Conservation (phyloP, 345 rosid genomes). For the Bruguiera gymnorhiza region DNA sequence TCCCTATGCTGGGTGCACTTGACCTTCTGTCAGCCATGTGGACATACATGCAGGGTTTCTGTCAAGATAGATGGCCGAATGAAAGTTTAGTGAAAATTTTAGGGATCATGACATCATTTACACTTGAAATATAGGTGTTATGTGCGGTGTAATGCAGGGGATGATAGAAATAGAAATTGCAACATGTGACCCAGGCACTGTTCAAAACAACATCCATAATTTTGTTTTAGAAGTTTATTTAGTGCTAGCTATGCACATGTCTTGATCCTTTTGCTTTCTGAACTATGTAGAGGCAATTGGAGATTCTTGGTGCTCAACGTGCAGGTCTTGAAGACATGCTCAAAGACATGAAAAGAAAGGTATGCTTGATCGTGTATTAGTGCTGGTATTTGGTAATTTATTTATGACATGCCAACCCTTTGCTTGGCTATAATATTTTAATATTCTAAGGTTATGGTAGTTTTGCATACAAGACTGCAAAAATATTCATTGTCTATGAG, state of each 20-base stretch:
- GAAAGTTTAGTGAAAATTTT: too few species aligned
- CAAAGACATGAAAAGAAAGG: conserved; percentile 98
- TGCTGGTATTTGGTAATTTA: conserved; percentile 7
- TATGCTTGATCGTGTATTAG: conserved; percentile 19
- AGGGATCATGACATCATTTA: too few species aligned
- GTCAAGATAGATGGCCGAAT: too few species aligned
- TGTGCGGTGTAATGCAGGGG: too few species aligned
- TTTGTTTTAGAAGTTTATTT: not conserved
- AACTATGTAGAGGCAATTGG: conserved; percentile 84
- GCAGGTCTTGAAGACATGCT: conserved; percentile 99
- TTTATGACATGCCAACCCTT: not conserved
- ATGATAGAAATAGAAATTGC: too few species aligned
- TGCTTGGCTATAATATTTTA: not conserved
- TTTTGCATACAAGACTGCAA: not conserved
- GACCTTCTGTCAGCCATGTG: too few species aligned
- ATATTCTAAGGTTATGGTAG: not conserved
- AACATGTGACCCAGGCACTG: too few species aligned
- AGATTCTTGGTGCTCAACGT: conserved; percentile 91
- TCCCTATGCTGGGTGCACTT: too few species aligned
- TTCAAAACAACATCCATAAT: not conserved
- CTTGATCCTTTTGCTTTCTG: conserved; percentile 11
- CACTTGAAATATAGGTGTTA: too few species aligned
- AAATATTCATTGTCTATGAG: not conserved
- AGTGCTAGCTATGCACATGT: not conserved
- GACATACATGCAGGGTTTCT: too few species aligned